These are phyloP conservation scores for Chaetomium cochliodes DNA, from an alignment of 495 filamentous ascomycete genomes.

Conservation along the genomic window DNA sequence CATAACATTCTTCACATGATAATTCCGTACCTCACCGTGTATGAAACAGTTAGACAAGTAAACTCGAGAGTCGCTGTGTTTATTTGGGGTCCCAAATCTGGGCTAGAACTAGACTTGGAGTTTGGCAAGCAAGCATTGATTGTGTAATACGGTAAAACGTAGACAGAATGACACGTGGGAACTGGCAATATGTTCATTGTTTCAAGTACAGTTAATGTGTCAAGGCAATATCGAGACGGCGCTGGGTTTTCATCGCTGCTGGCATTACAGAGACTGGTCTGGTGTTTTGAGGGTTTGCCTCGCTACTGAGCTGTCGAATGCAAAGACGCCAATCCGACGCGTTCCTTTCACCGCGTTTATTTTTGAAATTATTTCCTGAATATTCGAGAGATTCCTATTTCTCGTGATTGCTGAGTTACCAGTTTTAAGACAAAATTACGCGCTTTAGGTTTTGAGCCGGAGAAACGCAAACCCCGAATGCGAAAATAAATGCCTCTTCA, in stretches of 20 bases:
- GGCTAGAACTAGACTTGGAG: not conserved
- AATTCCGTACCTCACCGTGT: too few species aligned
- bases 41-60: too few species aligned
- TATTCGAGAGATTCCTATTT: not conserved
- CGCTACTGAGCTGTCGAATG: not conserved
- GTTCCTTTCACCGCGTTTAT: not conserved
- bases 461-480: not conserved
- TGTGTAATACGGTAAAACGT: not conserved
- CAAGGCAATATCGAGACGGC: not conserved
- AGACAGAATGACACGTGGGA: not conserved
- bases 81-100: too few species aligned
- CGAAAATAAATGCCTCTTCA: not conserved
- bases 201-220: not conserved
- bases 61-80: too few species aligned
- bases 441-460: too few species aligned
- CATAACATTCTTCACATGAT: too few species aligned
- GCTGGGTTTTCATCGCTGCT: not conserved
- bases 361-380: not conserved
- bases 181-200: not conserved
- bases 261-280: not conserved
- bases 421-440: too few species aligned
- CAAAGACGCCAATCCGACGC: not conserved
- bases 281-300: not conserved
- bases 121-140: not conserved
- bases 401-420: too few species aligned